Conservation (phyloP, 345 rosid genomes). For the Camelina laxa region DNA sequence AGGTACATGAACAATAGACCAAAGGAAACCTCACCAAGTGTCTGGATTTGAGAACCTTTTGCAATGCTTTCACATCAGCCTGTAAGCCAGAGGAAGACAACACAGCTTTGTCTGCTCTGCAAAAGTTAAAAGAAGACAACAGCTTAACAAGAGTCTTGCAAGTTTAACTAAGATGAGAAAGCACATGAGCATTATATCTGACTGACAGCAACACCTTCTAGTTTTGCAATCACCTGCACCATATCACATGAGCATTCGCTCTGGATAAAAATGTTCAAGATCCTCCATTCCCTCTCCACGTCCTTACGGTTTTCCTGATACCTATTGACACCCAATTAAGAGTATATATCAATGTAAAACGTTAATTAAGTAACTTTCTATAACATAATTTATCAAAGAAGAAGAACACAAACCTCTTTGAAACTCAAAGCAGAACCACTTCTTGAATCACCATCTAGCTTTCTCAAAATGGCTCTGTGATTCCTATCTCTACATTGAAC, state of each 20-base stretch:
- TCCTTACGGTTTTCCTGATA: conserved; percentile 85
- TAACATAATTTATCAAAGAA: background rate
- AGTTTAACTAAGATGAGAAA: background rate
- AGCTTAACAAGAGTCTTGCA: conserved; percentile 1
- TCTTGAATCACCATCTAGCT: conserved; percentile 98
- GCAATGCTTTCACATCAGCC: conserved; percentile 94
- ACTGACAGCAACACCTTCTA: conserved; percentile 98
- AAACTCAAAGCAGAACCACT: conserved; percentile 82
- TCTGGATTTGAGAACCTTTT: conserved; percentile 69
- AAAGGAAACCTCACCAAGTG: too few species aligned
- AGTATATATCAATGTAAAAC: conserved; percentile 18
- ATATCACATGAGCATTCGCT: conserved; percentile 63
- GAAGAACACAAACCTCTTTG: conserved; percentile 72
- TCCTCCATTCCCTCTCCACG: conserved; percentile 98
- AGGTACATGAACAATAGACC: too few species aligned
- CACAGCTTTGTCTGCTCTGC: conserved; percentile 82
- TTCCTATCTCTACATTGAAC: conserved; percentile 98
- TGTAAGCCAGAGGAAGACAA: conserved; percentile 98
- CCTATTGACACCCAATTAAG: conserved; percentile 50
- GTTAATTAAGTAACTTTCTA: background rate
- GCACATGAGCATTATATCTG: conserved; percentile 47
- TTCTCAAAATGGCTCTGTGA: conserved; percentile 96
- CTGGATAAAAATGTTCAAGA: conserved; percentile 97
- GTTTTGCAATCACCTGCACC: conserved; percentile 89
- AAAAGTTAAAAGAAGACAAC: conserved; percentile 8